A percentile compares a stretch with the other conserved stretches of the same genome.
phyloP scores from a whole-genome alignment of 2,329 filamentous ascomycete species.

The Diplodia corticola region DNA sequence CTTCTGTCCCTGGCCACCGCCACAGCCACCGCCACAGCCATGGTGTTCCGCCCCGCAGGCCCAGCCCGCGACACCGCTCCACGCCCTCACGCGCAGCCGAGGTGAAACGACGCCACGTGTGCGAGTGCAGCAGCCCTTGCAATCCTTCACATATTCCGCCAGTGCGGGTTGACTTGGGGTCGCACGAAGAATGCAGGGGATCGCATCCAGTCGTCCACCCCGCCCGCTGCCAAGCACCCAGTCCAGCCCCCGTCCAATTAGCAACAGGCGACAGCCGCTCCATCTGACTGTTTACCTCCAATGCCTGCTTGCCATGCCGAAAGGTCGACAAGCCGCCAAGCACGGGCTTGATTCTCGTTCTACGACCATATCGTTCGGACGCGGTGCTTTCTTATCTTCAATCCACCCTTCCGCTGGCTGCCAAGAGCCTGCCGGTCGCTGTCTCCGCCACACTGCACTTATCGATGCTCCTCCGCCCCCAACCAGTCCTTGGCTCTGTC shows the following conservation, averaged over 20 bases:
- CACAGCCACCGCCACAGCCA: neutral
- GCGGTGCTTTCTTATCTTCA: neutral
- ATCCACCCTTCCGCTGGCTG: neutral
- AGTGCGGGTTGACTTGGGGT: neutral
- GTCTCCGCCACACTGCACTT: neutral
- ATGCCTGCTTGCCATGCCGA: too few relatives aligned
- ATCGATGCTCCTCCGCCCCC: neutral
- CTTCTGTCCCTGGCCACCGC: neutral
- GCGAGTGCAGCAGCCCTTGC: neutral
- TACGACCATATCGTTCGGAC: neutral
- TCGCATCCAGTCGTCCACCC: neutral
- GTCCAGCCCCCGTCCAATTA: neutral
- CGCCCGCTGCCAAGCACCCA: constrained; percentile 4
- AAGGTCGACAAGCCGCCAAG: too few relatives aligned
- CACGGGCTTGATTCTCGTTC: neutral
- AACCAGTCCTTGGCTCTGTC: neutral
- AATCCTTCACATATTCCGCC: neutral
- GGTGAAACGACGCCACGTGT: neutral
- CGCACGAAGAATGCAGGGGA: neutral
- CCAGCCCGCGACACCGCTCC: neutral
- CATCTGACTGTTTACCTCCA: too few relatives aligned
- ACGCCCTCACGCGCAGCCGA: neutral
- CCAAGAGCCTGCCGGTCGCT: neutral
- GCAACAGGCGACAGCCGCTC: neutral
- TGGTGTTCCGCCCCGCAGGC: neutral